phyloP scores from a whole-genome alignment of 768 basidiomycete genomes.

The Macrocybe gigantea region DNA sequence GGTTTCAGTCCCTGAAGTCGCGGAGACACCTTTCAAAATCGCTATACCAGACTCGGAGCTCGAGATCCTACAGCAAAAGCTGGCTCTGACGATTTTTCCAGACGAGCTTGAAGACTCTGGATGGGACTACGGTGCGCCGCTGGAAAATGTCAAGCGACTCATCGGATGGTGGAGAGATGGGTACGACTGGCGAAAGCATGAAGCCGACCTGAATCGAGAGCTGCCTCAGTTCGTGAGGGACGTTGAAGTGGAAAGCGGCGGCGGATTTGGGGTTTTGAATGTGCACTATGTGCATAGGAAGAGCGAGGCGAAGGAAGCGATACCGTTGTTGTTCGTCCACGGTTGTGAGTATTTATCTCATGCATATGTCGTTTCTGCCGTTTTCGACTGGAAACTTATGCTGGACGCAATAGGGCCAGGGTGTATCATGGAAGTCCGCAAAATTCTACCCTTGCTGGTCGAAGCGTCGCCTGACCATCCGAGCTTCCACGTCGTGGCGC shows the following conservation, averaged over 20 bases:
- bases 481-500: conserved; percentile 59
- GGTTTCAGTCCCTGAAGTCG: too few species aligned
- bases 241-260: conserved; percentile 34
- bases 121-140: conserved; percentile 49
- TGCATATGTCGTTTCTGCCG: too few species aligned
- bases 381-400: neutral
- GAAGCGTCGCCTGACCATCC: conserved; percentile 37
- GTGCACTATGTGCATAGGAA: conserved; percentile 57
- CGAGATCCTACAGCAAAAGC: conserved; percentile 34
- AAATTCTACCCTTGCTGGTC: conserved; percentile 50
- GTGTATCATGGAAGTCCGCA: conserved; percentile 49
- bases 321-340: conserved; percentile 57
- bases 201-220: conserved; percentile 42
- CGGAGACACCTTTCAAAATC: conserved; percentile 36
- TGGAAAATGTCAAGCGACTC: conserved; percentile 44
- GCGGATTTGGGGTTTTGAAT: conserved; percentile 28
- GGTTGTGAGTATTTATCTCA: conserved; percentile 32
- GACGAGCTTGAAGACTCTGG: conserved; percentile 49
- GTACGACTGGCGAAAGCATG: conserved; percentile 53
- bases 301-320: conserved; percentile 37
- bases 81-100: conserved; percentile 43
- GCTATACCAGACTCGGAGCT: conserved; percentile 37
- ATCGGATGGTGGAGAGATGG: conserved; percentile 43
- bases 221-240: conserved; percentile 52
- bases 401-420: conserved; percentile 47